A percentile compares a stretch with the other conserved stretches of the same genome.
Conservation (phyloP, 2,329 filamentous ascomycete genomes). For the Fusarium subtropicale region DNA sequence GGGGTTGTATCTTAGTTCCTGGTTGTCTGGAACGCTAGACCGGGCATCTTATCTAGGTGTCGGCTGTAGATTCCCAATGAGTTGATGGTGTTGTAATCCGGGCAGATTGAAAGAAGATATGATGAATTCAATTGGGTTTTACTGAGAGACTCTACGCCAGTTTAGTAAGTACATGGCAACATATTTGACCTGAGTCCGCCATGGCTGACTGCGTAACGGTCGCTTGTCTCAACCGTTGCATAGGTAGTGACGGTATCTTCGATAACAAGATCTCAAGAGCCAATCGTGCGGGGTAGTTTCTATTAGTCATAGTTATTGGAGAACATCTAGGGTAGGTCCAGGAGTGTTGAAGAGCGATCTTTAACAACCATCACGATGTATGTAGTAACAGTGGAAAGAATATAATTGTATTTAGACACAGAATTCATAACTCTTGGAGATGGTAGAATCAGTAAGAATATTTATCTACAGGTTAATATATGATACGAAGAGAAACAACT, state of each 20-base stretch:
- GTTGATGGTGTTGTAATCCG: neutral
- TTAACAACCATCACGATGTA: too few relatives aligned
- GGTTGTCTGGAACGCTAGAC: neutral
- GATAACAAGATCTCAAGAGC: neutral
- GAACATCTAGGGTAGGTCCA: neutral
- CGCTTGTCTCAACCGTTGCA: neutral
- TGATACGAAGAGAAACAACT: neutral
- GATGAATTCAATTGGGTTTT: neutral
- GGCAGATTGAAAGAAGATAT: neutral
- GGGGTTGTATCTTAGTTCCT: neutral
- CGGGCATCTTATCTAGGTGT: slow-evolving; percentile 17
- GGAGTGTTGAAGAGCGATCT: neutral
- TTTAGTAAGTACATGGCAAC: neutral
- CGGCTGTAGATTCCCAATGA: slow-evolving; percentile 19
- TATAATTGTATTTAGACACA: neutral
- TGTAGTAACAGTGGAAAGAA: neutral
- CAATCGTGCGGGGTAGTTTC: slow-evolving; percentile 45
- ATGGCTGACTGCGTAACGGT: too few relatives aligned
- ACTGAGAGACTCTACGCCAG: neutral
- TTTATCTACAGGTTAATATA: neutral
- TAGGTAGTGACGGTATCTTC: neutral
- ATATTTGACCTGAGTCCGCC: neutral
- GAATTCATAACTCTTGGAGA: neutral
- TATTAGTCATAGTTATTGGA: slow-evolving; percentile 32
- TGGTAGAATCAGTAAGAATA: neutral